Percentiles rank a stretch among this genome's conserved stretches.
phyloP scores from a whole-genome alignment of 1,139 yeast species.

The Lodderomyces theae region DNA sequence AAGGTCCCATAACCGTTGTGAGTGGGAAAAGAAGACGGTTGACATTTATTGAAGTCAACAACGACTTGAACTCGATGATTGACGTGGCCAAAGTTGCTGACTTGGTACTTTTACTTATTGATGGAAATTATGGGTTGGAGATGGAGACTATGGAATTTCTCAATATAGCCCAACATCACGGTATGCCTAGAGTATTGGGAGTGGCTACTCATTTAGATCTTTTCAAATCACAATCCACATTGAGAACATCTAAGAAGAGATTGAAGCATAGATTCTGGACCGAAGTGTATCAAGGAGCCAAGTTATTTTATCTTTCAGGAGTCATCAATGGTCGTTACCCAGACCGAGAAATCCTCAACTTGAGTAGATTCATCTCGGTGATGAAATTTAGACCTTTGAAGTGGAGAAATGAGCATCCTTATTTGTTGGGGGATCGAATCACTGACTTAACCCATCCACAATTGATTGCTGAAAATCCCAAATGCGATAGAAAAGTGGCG shows the following conservation, averaged over 20 bases:
- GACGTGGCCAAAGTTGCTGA: conserved; percentile 97
- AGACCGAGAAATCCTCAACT: conserved; percentile 88
- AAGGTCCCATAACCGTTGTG: conserved; percentile 97
- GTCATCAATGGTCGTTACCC: conserved; percentile 97
- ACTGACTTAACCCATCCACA: conserved; percentile 97
- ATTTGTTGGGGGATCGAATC: conserved; percentile 83
- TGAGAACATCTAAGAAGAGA: conserved; percentile 88
- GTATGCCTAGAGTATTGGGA: conserved; percentile 97
- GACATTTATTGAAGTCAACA: conserved; percentile 89
- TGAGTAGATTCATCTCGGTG: conserved; percentile 89
- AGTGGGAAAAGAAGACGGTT: conserved; percentile 92
- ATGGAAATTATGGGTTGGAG: conserved; percentile 97
- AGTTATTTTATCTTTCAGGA: conserved; percentile 89
- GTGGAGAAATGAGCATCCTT: conserved; percentile 99
- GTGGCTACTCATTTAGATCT: conserved; percentile 94
- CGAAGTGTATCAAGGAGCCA: conserved; percentile 98
- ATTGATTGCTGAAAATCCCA: conserved; percentile 69
- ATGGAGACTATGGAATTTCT: conserved; percentile 99
- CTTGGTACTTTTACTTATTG: conserved; percentile 81
- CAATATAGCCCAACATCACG: conserved; percentile 95
- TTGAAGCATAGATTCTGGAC: conserved; percentile 98
- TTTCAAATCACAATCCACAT: conserved; percentile 84
- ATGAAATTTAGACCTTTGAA: conserved; percentile 97
- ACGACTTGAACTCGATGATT: conserved; percentile 92
- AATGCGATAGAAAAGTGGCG: conserved; percentile 86